Conservation (phyloP, 352 stramenopile genomes). For the Pythium phragmitis region DNA sequence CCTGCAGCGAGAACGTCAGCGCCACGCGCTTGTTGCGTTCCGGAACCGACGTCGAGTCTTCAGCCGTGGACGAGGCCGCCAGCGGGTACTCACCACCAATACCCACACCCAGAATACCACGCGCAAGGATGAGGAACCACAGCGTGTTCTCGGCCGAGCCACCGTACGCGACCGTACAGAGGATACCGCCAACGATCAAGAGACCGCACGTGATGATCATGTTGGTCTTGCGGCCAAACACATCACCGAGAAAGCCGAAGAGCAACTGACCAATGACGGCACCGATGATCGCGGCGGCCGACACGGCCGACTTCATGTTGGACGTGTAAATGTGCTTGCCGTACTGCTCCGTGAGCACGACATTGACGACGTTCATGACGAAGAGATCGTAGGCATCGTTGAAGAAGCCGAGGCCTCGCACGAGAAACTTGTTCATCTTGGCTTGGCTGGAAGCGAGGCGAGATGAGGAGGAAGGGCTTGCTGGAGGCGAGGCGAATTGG, state of each 20-base stretch:
- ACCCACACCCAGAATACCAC: slow-evolving; percentile 40
- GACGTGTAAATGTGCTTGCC: slow-evolving; percentile 38
- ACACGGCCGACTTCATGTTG: slow-evolving; percentile 33
- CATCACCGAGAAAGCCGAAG: slow-evolving; percentile 37
- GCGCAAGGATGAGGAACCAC: slow-evolving; percentile 40
- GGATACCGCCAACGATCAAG: slow-evolving; percentile 35
- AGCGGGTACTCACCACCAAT: slow-evolving; percentile 40
- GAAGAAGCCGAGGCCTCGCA: slow-evolving; percentile 46
- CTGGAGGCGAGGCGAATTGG: slow-evolving; percentile 1
- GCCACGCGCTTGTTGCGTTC: slow-evolving; percentile 38
- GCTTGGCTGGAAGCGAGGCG: background rate
- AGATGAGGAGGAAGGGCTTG: background rate
- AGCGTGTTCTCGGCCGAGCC: slow-evolving; percentile 34
- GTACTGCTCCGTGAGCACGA: slow-evolving; percentile 43
- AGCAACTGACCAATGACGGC: slow-evolving; percentile 37
- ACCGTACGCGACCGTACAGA: slow-evolving; percentile 34
- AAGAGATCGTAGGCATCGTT: slow-evolving; percentile 52
- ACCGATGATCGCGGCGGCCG: slow-evolving; percentile 34
- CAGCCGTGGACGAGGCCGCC: slow-evolving; percentile 33
- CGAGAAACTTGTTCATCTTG: slow-evolving; percentile 42
- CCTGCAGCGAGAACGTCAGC: slow-evolving; percentile 41
- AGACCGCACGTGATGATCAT: slow-evolving; percentile 43
- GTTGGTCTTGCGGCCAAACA: slow-evolving; percentile 39
- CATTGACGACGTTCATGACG: slow-evolving; percentile 52
- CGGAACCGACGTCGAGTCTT: slow-evolving; percentile 34